phyloP scores from a whole-genome alignment of 2,329 filamentous ascomycete species.

The Pyrenochaeta sp. region DNA sequence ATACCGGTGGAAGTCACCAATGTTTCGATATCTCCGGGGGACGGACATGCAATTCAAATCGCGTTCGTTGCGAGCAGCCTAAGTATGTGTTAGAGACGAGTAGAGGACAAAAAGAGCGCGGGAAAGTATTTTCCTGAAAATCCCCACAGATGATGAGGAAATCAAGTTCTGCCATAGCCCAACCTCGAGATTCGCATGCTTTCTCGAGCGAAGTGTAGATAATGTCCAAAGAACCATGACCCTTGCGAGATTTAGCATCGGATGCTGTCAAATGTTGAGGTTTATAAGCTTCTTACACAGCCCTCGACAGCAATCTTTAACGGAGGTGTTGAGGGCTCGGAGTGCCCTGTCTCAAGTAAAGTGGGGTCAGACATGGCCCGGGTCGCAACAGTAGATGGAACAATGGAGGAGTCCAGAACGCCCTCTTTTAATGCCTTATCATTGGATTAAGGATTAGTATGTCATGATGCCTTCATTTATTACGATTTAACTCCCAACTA shows the following conservation, averaged over 20 bases:
- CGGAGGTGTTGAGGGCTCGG: conserved; percentile 1
- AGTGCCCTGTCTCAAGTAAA: not conserved
- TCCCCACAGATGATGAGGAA: conserved; percentile 19
- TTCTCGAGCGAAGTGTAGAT: conserved; percentile 15
- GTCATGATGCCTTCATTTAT: no score
- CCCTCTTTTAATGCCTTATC: no score
- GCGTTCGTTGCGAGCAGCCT: conserved; percentile 12
- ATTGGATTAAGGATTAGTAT: no score
- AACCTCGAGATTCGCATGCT: conserved; percentile 10
- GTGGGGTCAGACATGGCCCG: not conserved
- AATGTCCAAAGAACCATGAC: conserved; percentile 7
- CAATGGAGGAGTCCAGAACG: no score
- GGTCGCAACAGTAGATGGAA: not conserved
- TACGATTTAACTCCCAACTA: no score
- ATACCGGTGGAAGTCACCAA: conserved; percentile 9
- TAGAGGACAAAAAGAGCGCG: not conserved
- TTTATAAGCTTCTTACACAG: conserved; percentile 5
- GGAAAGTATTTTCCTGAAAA: conserved; percentile 8
- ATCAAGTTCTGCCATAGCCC: conserved; percentile 9
- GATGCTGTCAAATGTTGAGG: not conserved
- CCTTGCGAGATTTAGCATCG: conserved; percentile 6
- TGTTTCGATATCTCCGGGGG: conserved; percentile 7
- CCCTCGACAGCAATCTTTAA: conserved; percentile 15
- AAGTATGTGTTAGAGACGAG: conserved; percentile 2
- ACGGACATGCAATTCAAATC: conserved; percentile 17